Percentiles rank a stretch among this genome's conserved stretches.
Conservation (phyloP, 2,329 filamentous ascomycete genomes). For the Pseudopyricularia javanii region DNA sequence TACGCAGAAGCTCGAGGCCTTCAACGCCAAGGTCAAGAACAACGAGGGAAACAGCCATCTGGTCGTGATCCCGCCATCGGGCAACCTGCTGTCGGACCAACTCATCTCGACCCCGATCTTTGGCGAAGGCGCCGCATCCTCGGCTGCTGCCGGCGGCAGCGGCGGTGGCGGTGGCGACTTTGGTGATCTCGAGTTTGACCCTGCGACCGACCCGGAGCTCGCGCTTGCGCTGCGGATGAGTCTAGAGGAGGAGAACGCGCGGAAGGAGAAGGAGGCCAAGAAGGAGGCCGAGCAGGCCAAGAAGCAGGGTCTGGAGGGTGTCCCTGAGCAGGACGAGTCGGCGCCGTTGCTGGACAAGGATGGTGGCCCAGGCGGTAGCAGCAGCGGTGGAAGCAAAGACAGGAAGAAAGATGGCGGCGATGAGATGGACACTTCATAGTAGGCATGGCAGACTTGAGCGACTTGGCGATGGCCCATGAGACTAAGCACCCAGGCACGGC, state of each 20-base stretch:
- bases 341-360: constrained; percentile 50
- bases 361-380: constrained; percentile 52
- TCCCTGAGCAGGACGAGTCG: constrained; percentile 68
- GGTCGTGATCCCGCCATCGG: constrained; percentile 79
- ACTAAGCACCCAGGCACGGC: background rate
- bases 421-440: constrained; percentile 83
- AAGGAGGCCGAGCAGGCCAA: constrained; percentile 57
- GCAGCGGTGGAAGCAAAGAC: constrained; percentile 31
- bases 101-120: constrained; percentile 83
- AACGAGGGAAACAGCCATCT: constrained; percentile 76
- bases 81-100: constrained; percentile 85
- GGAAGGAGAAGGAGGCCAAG: constrained; percentile 75
- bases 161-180: constrained; percentile 53
- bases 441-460: background rate
- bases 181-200: constrained; percentile 76
- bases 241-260: constrained; percentile 93
- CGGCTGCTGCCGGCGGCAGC: constrained; percentile 44
- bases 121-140: constrained; percentile 59
- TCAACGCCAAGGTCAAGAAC: constrained; percentile 86
- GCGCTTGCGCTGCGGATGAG: constrained; percentile 93
- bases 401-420: constrained; percentile 46
- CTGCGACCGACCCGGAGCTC: constrained; percentile 82
- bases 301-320: constrained; percentile 49
- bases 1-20: constrained; percentile 83
- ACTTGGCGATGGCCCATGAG: background rate